Percentiles rank a stretch among this genome's conserved stretches.
These are phyloP conservation scores for Hypoxylon sp. DNA, from an alignment of 2,329 filamentous ascomycete species.

Conservation along the genomic window DNA sequence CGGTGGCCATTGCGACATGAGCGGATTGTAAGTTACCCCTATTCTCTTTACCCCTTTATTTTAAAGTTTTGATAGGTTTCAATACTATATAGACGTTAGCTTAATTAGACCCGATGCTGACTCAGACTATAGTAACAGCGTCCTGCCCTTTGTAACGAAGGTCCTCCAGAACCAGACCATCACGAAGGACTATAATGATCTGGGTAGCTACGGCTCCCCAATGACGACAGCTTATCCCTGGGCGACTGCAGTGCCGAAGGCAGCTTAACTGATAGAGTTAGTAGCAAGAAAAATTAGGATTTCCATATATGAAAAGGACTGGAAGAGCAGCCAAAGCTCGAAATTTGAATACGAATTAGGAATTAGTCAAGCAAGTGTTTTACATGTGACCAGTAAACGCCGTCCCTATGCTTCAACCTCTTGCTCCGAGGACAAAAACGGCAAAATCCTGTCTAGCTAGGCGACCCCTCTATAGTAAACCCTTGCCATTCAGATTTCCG, in stretches of 20 bases:
- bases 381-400: constrained; percentile 21
- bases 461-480: constrained; percentile 23
- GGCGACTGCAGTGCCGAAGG: constrained; percentile 58
- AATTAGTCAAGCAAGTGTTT: constrained; percentile 5
- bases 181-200: constrained; percentile 62
- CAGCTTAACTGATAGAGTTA: constrained; percentile 23
- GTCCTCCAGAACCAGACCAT: constrained; percentile 63
- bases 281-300: background rate
- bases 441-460: constrained; percentile 7
- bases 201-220: constrained; percentile 61
- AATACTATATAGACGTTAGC: background rate
- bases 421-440: background rate
- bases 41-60: constrained; percentile 4
- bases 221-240: constrained; percentile 64
- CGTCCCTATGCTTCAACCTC: constrained; percentile 7
- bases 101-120: constrained; percentile 25
- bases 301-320: constrained; percentile 13
- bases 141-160: constrained; percentile 65
- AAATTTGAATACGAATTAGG: constrained; percentile 8
- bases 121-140: constrained; percentile 55
- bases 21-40: constrained; percentile 60
- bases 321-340: constrained; percentile 12
- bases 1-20: constrained; percentile 65
- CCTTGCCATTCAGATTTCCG: constrained; percentile 9
- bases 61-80: background rate